Evolutionary conservation across 2,329 filamentous ascomycete species (phyloP), one percentile per base, ranked within the genome.

Genomic region (Lachnellula arida): DNA sequence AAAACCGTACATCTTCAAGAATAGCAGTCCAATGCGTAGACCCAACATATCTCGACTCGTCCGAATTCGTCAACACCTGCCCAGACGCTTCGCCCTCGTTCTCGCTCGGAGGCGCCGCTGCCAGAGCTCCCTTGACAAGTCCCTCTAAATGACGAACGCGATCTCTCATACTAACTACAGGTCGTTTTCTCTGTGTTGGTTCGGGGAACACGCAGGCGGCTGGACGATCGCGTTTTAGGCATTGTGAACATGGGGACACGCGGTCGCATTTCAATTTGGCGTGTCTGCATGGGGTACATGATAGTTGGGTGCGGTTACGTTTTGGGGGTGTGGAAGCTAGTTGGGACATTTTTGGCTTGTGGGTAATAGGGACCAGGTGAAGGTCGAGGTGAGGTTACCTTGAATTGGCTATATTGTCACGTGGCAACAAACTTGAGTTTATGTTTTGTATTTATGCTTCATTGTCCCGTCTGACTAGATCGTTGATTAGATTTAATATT

Each of bases 1-100:
- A 32, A 25, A 35, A 43, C 70, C 76, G 74, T 62, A 83, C 81
- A 71, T 84, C 79, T 63, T 84, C 78, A 11, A 84, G 68, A 68
- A 84, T 82, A 2, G 81, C 81, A 72, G 82, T 78, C 60, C 80
- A 82, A 57, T 84, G 81, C 46, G 81, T 84, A 4, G 80, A 80
- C 1, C 81, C 81, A 4, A 84, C 76, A 60, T 82, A 84, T 4
- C 49, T 47, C 35, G 12, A 14, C 35, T 39, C 35, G 12, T 39
- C 35, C 12, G 35, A 39, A 39, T 39, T 15, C 35, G 35, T 39
- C n/a, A 39, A 39, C 12, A 39, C n/a, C 35, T 39, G 35, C 35
- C 35, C 35, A 14, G n/a, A 39, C 1, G 35, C n/a, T 12, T n/a
- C 35, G 5, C 35, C 35, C 25, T 8, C 25, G 25, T 28, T 28